Evolutionary conservation across 352 stramenopile species (phyloP).

Genomic region (Saprolegnia diclina): DNA sequence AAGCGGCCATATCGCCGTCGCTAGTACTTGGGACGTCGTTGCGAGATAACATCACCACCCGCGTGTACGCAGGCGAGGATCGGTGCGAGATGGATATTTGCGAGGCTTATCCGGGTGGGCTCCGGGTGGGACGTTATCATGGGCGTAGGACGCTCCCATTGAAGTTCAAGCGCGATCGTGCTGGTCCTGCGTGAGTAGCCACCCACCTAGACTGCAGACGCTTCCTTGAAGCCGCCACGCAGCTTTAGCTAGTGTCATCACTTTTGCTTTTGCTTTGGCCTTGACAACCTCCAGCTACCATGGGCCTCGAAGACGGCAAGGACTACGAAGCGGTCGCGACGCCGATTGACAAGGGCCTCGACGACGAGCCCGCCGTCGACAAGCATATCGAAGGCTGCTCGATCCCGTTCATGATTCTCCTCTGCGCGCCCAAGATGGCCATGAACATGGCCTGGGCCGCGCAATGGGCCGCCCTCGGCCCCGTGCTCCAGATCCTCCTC

Average conservation of each 20-base stretch:
- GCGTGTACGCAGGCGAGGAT: too few relatives aligned
- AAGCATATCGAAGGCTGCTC: conserved; percentile 26
- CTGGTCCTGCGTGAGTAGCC: background rate
- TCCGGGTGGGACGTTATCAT: too few relatives aligned
- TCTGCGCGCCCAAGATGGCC: conserved; percentile 49
- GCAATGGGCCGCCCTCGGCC: conserved; percentile 49
- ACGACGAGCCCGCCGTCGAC: background rate
- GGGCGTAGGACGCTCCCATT: background rate
- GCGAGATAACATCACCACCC: too few relatives aligned
- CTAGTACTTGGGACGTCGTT: too few relatives aligned
- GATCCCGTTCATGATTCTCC: conserved; percentile 35
- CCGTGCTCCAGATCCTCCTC: conserved; percentile 46
- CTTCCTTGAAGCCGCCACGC: background rate
- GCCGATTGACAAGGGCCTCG: background rate
- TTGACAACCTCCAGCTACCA: background rate
- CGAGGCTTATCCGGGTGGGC: too few relatives aligned
- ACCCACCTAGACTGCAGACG: too few relatives aligned
- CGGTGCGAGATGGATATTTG: too few relatives aligned
- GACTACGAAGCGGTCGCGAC: conserved; percentile 4
- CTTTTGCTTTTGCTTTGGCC: background rate
- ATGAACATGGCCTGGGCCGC: conserved; percentile 55
- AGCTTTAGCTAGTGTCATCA: background rate
- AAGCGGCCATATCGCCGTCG: too few relatives aligned
- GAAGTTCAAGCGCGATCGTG: background rate
- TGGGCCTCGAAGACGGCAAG: background rate